Evolutionary conservation across 2,329 filamentous ascomycete species (phyloP), one percentile per base, ranked within the genome.

Genomic region (Pseudogymnoascus sp.): DNA sequence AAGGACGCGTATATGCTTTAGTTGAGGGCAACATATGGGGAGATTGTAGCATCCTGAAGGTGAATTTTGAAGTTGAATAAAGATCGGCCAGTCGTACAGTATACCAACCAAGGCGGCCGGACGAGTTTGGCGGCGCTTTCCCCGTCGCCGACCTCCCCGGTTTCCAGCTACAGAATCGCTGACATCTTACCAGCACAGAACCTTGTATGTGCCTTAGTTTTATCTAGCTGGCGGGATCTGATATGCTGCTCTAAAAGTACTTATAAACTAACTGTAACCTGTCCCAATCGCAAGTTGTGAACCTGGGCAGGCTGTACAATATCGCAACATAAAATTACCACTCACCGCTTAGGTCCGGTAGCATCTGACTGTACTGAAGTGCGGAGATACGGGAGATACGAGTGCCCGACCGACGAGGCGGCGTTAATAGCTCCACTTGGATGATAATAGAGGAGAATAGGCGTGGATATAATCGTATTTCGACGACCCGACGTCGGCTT

Each of bases 321-420:
- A 22, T 19, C 28, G 2, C n/a, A 19, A 33, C 25, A 33, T 55
- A 30, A 33, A 12, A 33, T 19, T 55, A 19, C 7, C 28, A 33
- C 25, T 19, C 45, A 33, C n/a, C 25, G 28, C 45, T 33, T 19
- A 33, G n/a, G 28, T 33, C 25, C 28, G 8, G 9, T 52, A 6
- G 45, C 4, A 19, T 55, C 49, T 55, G 49, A 55, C 49, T 55
- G 49, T 55, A 33, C 6, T 33, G 9, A 19, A 33, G n/a, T 52
- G 45, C 49, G 28, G 49, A 33, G 25, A 55, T 55, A 55, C 28
- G 49, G 49, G 25, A 55, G 25, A 55, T 55, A 55, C 49, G 49
- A 33, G 49, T 19, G 28, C 5, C 4, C 49, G 25, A 28, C 25
- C 25, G 14, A 25, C 23, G 45, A 52, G 4, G 25, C 28, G 49